Evolutionary conservation across 176 grass and related monocot genomes (phyloP), one percentile per base, ranked within the genome.

Genomic region (Oryza glumipatula): DNA sequence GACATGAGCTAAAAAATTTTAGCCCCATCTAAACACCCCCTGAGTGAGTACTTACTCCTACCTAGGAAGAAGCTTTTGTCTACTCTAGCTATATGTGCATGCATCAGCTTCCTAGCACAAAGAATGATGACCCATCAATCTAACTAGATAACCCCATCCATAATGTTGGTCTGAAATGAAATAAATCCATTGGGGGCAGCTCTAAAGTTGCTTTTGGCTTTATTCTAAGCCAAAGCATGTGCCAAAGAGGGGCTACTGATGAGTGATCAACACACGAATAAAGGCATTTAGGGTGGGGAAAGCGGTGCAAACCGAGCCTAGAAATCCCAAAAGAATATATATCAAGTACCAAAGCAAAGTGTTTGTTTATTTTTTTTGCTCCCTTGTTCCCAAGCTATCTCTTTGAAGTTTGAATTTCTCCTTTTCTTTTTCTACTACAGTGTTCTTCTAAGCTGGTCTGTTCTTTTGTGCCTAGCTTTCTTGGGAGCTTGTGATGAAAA

Each of bases 271-370:
- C 77, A 83, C 68, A 86, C 65, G 72, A 74, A 56, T 67, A 86
- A 82, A 90, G 49, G 85, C 81, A 74, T 88, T 83, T 76, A 48
- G 78, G 58, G 48, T 63, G 45, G 61, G 36, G 64, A 58, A 67
- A 76, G 33, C 24, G 30, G 64, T 47, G 41, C 65, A 65, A 72
- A 54, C 80, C 21, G 72, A 16, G 66, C 85, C 63, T 79, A 48
- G 77, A 22, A 87, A 73, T 54, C 36, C 82, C 68, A 75, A 70
- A 80, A 84, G 41, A 49, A 80, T 56, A 38, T 19, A 76, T 82
- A 85, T 26, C 87, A 88, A 90, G 85, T 83, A 79, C 90, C 87
- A 89, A 92, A 79, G 88, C 82, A 52, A 35, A 58, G 61, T 11
- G 68, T 47, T 66, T 74, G 41, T 68, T 19, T 77, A 8, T 28